Evolutionary conservation across 1,284 basidiomycete genomes (phyloP), one percentile per base, ranked within the genome.

Genomic region (Melampsora americana): DNA sequence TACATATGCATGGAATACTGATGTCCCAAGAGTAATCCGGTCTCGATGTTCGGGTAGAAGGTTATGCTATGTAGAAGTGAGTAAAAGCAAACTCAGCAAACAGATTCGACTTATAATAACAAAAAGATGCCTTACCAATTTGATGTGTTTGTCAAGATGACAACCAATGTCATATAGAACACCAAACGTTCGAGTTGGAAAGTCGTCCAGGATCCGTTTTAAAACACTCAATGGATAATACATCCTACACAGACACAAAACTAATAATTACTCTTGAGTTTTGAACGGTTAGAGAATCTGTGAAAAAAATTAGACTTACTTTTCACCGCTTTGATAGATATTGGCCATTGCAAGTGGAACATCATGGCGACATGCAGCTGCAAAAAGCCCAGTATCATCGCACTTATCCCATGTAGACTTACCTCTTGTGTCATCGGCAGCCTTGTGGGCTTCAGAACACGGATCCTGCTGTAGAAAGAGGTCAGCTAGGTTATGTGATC

Each of bases 351-450:
- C 28, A 11, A 67, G 42, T 5, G 66, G 42, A 23, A 50, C 44
- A 68, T 50, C 66, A 30, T 68, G 66, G 26, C 66, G 50, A 35
- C 66, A 68, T 23, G 42, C n/a, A n/a, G n/a, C n/a, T n/a, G n/a
- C n/a, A n/a, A n/a, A n/a, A n/a, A n/a, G n/a, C n/a, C n/a, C n/a
- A n/a, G n/a, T n/a, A n/a, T n/a, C n/a, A n/a, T n/a, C n/a, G n/a
- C n/a, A n/a, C n/a, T n/a, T n/a, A n/a, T n/a, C n/a, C n/a, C n/a
- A n/a, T n/a, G n/a, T n/a, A n/a, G n/a, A n/a, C n/a, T n/a, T n/a
- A 30, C 42, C 60, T 4, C 50, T 32, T 0, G 59, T 23, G 32
- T 70, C 56, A 18, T 70, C 59, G 35, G 69, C 56, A 14, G 69
- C 69, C 42, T 59, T 59, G 30, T 70, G 69, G 18, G 69, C 35